Conservation (phyloP, 1,284 basidiomycete species). For the Ustilago tritici region DNA sequence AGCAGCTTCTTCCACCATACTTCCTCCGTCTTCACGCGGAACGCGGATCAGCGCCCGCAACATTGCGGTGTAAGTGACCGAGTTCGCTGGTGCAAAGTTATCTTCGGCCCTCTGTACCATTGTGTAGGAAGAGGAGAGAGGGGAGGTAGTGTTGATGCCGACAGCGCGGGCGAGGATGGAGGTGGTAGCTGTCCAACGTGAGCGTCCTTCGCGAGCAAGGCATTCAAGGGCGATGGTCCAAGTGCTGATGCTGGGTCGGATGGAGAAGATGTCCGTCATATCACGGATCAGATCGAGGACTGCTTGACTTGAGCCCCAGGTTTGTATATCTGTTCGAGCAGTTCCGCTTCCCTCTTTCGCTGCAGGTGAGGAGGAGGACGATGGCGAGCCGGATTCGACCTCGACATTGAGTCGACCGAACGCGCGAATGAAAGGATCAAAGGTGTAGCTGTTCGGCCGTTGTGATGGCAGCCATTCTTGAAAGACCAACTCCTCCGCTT, state of each 20-base stretch:
- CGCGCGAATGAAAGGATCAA: constrained; percentile 41
- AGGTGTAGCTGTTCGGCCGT: constrained; percentile 33
- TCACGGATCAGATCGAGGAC: constrained; percentile 38
- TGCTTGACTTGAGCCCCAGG: constrained; percentile 34
- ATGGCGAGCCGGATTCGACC: neutral
- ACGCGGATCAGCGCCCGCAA: constrained; percentile 31
- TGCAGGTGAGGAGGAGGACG: neutral
- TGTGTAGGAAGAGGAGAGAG: neutral
- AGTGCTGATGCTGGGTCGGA: constrained; percentile 27
- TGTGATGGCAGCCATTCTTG: constrained; percentile 38
- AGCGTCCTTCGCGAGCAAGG: constrained; percentile 32
- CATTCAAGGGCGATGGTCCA: constrained; percentile 53
- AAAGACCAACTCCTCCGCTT: constrained; percentile 11
- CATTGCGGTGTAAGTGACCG: constrained; percentile 44
- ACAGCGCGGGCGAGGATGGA: constrained; percentile 22
- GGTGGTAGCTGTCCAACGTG: constrained; percentile 21
- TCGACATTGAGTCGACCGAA: constrained; percentile 33
- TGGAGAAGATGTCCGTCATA: constrained; percentile 33
- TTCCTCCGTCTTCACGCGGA: constrained; percentile 12
- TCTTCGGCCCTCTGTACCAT: neutral
- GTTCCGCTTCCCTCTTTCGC: neutral
- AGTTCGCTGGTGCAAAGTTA: constrained; percentile 26
- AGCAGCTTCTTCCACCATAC: constrained; percentile 30
- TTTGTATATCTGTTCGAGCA: constrained; percentile 5
- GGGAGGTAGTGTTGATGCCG: constrained; percentile 34